Evolutionary conservation across 2,329 filamentous ascomycete genomes (phyloP).

Genomic region (Trichocomaceae sp.): DNA sequence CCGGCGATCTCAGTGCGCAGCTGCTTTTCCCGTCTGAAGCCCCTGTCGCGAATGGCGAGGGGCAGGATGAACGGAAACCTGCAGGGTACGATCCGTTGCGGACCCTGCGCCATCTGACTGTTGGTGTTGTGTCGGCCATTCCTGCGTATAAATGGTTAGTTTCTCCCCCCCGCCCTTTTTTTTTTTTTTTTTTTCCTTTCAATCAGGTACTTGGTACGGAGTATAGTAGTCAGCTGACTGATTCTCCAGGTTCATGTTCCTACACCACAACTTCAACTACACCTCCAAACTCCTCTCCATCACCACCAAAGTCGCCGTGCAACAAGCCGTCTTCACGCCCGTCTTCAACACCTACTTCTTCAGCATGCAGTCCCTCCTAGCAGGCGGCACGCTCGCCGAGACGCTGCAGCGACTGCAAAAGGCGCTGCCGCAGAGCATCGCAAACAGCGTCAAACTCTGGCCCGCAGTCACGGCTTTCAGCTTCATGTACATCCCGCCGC

Average conservation of each 20-base stretch:
- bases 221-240: too few species aligned
- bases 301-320: conserved; percentile 68
- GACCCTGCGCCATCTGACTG: conserved; percentile 64
- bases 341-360: conserved; percentile 81
- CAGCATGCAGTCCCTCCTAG: conserved; percentile 66
- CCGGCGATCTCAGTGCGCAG: conserved; percentile 73
- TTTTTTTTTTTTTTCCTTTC: too few species aligned
- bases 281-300: conserved; percentile 64
- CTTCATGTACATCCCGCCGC: conserved; percentile 73
- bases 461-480: conserved; percentile 78
- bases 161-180: too few species aligned
- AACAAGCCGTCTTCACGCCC: conserved; percentile 75
- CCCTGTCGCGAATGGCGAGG: conserved; percentile 16
- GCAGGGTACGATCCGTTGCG: conserved; percentile 59
- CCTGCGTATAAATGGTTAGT: conserved; percentile 72
- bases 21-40: conserved; percentile 46
- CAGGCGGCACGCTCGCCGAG: conserved; percentile 59
- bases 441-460: conserved; percentile 83
- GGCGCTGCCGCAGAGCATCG: conserved; percentile 68
- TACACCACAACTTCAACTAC: conserved; percentile 80
- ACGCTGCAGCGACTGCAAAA: conserved; percentile 63
- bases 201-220: background rate
- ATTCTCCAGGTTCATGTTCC: conserved; percentile 63
- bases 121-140: conserved; percentile 66
- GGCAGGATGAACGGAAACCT: conserved; percentile 20